Evolutionary conservation across 2,329 filamentous ascomycete species (phyloP).

Genomic region (Pestalotiopsis sp.): DNA sequence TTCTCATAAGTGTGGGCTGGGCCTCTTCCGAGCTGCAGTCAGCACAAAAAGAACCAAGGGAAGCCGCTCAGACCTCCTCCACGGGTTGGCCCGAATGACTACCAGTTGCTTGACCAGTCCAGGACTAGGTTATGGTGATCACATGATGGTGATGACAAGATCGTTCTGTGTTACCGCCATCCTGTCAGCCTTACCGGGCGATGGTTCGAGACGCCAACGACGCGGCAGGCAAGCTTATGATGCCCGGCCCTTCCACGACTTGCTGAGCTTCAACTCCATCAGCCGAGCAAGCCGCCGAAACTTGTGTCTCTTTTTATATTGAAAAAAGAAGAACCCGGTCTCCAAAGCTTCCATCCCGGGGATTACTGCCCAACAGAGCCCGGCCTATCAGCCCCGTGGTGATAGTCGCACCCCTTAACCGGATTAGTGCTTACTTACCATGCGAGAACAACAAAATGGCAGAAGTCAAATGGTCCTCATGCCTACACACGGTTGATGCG

Average conservation of each 20-base stretch:
- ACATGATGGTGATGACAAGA: neutral
- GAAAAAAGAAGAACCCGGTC: neutral
- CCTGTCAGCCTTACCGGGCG: conserved; percentile 12
- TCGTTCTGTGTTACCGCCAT: neutral
- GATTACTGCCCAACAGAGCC: neutral
- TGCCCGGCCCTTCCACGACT: neutral
- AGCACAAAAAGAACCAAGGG: neutral
- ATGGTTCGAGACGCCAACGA: conserved; percentile 1
- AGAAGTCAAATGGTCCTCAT: neutral
- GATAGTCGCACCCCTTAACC: conserved; percentile 13
- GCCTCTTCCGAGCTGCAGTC: neutral
- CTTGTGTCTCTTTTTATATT: neutral
- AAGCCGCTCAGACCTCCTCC: neutral
- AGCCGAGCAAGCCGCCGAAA: neutral
- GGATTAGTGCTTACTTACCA: conserved; percentile 24
- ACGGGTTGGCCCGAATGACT: conserved; percentile 4
- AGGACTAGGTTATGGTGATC: neutral
- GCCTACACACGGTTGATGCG: neutral
- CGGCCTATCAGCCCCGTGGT: neutral
- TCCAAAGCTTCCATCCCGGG: neutral
- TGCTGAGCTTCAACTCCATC: neutral
- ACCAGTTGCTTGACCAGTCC: neutral
- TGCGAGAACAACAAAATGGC: conserved; percentile 1
- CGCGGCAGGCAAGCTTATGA: neutral
- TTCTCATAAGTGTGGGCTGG: neutral